Conservation (phyloP, 805 yeast genomes). For the Debaryomyces prosopidis region DNA sequence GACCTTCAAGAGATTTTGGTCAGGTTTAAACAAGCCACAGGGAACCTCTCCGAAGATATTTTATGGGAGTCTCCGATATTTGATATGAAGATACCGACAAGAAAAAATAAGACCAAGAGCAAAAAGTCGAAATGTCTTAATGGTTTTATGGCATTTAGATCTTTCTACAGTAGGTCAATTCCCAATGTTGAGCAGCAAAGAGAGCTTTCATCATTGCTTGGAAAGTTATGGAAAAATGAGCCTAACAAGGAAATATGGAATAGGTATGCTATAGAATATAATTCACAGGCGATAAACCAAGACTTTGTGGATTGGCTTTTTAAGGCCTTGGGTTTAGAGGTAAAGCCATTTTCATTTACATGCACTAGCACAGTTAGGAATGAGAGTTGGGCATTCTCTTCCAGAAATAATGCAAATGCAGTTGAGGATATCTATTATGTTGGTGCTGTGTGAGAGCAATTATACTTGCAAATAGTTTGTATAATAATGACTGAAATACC, state of each 20-base stretch:
- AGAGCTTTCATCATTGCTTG: slow-evolving; percentile 21
- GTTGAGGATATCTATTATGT: slow-evolving; percentile 10
- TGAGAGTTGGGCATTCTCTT: slow-evolving; percentile 7
- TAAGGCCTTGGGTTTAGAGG: slow-evolving; percentile 8
- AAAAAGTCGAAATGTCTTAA: slow-evolving; percentile 13
- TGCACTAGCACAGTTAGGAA: slow-evolving; percentile 6
- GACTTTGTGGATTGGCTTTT: slow-evolving; percentile 22
- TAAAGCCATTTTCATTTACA: neutral
- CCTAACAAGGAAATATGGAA: slow-evolving; percentile 26
- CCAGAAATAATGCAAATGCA: slow-evolving; percentile 3
- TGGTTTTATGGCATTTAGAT: slow-evolving; percentile 31
- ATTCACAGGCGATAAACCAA: slow-evolving; percentile 6
- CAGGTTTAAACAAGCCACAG: slow-evolving; percentile 7
- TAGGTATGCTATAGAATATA: slow-evolving; percentile 30
- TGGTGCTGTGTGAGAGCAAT: too few species aligned
- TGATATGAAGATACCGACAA: neutral
- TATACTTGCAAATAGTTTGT: neutral
- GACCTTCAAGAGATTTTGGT: slow-evolving; percentile 10
- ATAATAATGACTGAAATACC: neutral
- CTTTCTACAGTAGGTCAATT: slow-evolving; percentile 26
- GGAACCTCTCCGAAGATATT: neutral
- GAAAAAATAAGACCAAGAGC: neutral
- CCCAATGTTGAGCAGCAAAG: slow-evolving; percentile 19
- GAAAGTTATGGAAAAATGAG: slow-evolving; percentile 27
- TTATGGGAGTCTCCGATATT: neutral